These are phyloP conservation scores for Arthroderma uncinatum DNA, from an alignment of 2,329 filamentous ascomycete species.

Conservation along the genomic window DNA sequence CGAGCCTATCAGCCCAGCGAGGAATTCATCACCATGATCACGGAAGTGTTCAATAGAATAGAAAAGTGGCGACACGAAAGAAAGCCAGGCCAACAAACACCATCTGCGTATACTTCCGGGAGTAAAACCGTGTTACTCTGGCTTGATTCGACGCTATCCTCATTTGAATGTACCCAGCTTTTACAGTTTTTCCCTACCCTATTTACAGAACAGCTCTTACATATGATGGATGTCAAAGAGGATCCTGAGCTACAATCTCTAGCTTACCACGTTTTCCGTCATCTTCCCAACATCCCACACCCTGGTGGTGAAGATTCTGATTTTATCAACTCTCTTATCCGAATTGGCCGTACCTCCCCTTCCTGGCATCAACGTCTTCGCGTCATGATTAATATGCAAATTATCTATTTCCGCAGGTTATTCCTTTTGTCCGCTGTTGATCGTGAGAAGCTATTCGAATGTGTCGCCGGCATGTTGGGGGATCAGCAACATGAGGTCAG, in stretches of 20 bases:
- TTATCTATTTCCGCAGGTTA: slow-evolving; percentile 91
- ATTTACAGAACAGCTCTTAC: slow-evolving; percentile 83
- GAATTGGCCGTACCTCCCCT: slow-evolving; percentile 69
- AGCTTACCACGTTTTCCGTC: slow-evolving; percentile 93
- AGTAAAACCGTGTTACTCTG: slow-evolving; percentile 93
- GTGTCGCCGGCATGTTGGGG: slow-evolving; percentile 89
- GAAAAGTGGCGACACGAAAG: slow-evolving; percentile 82
- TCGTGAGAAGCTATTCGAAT: slow-evolving; percentile 71
- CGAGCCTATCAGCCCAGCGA: slow-evolving; percentile 69
- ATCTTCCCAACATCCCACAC: slow-evolving; percentile 91
- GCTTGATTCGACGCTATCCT: slow-evolving; percentile 83
- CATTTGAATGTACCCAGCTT: slow-evolving; percentile 83
- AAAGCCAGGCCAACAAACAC: slow-evolving; percentile 77
- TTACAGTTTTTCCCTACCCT: slow-evolving; percentile 80
- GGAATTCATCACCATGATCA: slow-evolving; percentile 62
- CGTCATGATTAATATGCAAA: slow-evolving; percentile 95
- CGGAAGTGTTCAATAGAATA: slow-evolving; percentile 63
- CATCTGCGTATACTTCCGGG: slow-evolving; percentile 86
- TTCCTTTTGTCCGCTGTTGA: slow-evolving; percentile 70
- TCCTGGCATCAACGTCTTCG: slow-evolving; percentile 95
- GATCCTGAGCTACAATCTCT: slow-evolving; percentile 89
- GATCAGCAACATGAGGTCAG: slow-evolving; percentile 90
- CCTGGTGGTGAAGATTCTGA: slow-evolving; percentile 70
- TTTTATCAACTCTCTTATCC: slow-evolving; percentile 77
- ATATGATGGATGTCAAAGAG: slow-evolving; percentile 99